Percentiles rank a stretch among this genome's conserved stretches.
Evolutionary conservation across 2,329 filamentous ascomycete genomes (phyloP).

Genomic region (Botrytis byssoidea): DNA sequence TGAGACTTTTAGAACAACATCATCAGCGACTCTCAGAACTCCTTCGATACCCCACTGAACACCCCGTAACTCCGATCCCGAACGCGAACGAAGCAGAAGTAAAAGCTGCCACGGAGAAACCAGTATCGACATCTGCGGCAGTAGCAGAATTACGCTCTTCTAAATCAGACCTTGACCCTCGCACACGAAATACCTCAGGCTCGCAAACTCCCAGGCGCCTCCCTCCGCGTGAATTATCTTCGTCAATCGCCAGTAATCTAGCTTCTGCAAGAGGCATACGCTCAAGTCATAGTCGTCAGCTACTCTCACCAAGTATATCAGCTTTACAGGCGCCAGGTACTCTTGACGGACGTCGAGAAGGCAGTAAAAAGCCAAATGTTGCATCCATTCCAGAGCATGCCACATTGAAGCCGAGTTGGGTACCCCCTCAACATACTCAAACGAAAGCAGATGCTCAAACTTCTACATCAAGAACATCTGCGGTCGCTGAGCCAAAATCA

Average conservation of each 20-base stretch:
- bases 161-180: conserved; percentile 36
- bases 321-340: conserved; percentile 71
- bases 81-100: conserved; percentile 33
- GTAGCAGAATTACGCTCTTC: conserved; percentile 38
- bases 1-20: conserved; percentile 83
- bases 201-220: conserved; percentile 40
- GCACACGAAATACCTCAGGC: conserved; percentile 32
- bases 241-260: conserved; percentile 85
- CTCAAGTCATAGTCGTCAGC: conserved; percentile 61
- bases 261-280: conserved; percentile 82
- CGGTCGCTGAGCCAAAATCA: conserved; percentile 35
- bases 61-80: conserved; percentile 29
- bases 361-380: conserved; percentile 51
- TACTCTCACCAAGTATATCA: conserved; percentile 69
- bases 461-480: conserved; percentile 36
- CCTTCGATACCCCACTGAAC: conserved; percentile 61
- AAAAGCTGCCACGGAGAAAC: conserved; percentile 33
- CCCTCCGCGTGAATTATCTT: conserved; percentile 66
- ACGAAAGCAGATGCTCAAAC: conserved; percentile 35
- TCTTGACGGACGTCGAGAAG: conserved; percentile 56
- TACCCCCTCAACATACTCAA: conserved; percentile 44
- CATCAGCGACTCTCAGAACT: conserved; percentile 81
- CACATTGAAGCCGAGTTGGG: conserved; percentile 49
- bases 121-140: conserved; percentile 36
- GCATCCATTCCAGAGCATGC: conserved; percentile 51